Base-by-base conservation (phyloP, 2,329 filamentous ascomycete species). In the Aureobasidium sp. region DNA sequence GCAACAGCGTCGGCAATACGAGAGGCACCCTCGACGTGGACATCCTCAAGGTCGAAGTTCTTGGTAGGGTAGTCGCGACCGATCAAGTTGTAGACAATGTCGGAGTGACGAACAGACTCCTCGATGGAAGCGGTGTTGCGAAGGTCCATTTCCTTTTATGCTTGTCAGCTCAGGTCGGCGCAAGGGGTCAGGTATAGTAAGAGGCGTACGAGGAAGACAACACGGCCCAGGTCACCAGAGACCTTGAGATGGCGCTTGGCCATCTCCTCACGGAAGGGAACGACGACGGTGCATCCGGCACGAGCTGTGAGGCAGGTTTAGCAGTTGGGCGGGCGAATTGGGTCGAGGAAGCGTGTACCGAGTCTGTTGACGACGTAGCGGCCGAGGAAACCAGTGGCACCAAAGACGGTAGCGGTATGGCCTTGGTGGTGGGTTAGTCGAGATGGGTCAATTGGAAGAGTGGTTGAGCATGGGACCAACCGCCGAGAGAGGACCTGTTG, bases 231-330 rank as follows among this genome's bases (percentile, higher is more conserved):
- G 77, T 99, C 94, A 77, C 94, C 94, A n/a, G 91, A 83, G 63
- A 96, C 86, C 79, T 97, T 97, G 72, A 99, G 81, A 79, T 97
- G 93, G 69, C 94, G 88, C 83, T 97, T 97, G 69, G 88, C 82
- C 92, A 97, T 97, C 78, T 97, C 94, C 80, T 99, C 94, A 49
- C 94, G 88, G 82, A 86, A 99, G 54, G 94, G 94, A 63, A 97
- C 77, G 63, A 99, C 86, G 44, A 99, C 94, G 42, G 89, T 96
- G 77, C 91, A 96, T 86, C 94, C 94, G 78, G 91, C 86, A 66
- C 90, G 87, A 69, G 94, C 93, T 96, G 71, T 71, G 69, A 53
- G 53, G 27, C 25, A 11, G 16, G 7, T 34, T 49, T 16, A 44
- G 50, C n/a, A 39, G 25, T 29, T 25, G 21, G 39, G 42, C 15